These are phyloP conservation scores for Fusarium abutilonis DNA, from an alignment of 2,329 filamentous ascomycete species.

Conservation along the genomic window DNA sequence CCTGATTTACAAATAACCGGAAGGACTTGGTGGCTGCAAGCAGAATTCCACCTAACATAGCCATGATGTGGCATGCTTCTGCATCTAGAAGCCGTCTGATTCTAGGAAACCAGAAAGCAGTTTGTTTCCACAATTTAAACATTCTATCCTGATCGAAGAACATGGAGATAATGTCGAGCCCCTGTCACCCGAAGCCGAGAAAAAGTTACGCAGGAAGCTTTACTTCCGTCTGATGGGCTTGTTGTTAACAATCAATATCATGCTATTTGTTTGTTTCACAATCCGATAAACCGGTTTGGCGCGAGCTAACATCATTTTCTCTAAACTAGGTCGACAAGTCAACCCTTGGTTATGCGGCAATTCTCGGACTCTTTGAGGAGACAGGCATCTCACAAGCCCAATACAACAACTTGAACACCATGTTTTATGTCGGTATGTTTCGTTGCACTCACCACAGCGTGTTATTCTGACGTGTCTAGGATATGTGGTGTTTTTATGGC, in stretches of 20 bases:
- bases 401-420: constrained; percentile 55
- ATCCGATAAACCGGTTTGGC: not conserved
- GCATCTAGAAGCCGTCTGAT: no score
- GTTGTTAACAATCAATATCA: constrained; percentile 49
- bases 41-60: no score
- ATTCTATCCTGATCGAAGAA: constrained; percentile 42
- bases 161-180: constrained; percentile 47
- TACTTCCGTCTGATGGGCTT: constrained; percentile 49
- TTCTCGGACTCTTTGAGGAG: constrained; percentile 55
- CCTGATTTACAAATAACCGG: no score
- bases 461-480: constrained; percentile 32
- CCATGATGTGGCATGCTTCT: no score
- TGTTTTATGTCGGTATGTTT: constrained; percentile 54
- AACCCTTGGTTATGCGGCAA: constrained; percentile 53
- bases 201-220: constrained; percentile 48
- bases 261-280: constrained; percentile 49
- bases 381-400: constrained; percentile 50
- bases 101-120: no score
- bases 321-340: constrained; percentile 51
- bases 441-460: not conserved
- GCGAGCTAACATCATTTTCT: not conserved
- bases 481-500: constrained; percentile 51
- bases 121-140: no score
- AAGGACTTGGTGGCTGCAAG: no score
- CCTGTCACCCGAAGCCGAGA: constrained; percentile 48